A percentile compares a stretch with the other conserved stretches of the same genome.
Evolutionary conservation across 176 grass and related monocot species (phyloP).

Genomic region (Oryza rufipogon): DNA sequence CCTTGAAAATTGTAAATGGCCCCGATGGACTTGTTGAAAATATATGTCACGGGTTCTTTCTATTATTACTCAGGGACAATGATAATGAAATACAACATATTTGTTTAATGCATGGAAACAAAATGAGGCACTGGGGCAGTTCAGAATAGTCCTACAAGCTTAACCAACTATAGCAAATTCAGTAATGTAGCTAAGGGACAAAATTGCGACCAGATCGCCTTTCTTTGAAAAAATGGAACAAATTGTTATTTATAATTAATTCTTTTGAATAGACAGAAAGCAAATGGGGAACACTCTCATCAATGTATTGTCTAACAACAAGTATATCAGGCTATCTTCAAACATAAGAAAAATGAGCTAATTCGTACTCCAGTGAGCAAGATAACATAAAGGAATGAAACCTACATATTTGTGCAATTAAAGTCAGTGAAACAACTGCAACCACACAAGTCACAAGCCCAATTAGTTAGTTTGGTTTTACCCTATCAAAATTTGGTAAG

Average conservation of each 20-base stretch:
- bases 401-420: neutral
- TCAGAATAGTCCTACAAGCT: neutral
- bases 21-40: neutral
- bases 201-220: neutral
- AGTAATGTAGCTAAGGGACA: neutral
- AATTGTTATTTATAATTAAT: neutral
- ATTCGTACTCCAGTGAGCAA: neutral
- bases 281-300: neutral
- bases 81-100: neutral
- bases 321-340: neutral
- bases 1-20: neutral
- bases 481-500: neutral
- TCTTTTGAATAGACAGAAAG: neutral
- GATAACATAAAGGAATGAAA: neutral
- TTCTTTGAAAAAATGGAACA: neutral
- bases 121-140: neutral
- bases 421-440: slow-evolving; percentile 1
- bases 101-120: neutral
- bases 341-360: slow-evolving; percentile 12
- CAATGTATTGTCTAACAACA: neutral
- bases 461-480: neutral
- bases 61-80: neutral
- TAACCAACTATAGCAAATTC: neutral
- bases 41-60: neutral
- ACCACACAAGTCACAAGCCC: neutral